A percentile compares a stretch with the other conserved stretches of the same genome.
phyloP scores from a whole-genome alignment of 2,329 filamentous ascomycete species.

The Fusarium sterilihyphosum region DNA sequence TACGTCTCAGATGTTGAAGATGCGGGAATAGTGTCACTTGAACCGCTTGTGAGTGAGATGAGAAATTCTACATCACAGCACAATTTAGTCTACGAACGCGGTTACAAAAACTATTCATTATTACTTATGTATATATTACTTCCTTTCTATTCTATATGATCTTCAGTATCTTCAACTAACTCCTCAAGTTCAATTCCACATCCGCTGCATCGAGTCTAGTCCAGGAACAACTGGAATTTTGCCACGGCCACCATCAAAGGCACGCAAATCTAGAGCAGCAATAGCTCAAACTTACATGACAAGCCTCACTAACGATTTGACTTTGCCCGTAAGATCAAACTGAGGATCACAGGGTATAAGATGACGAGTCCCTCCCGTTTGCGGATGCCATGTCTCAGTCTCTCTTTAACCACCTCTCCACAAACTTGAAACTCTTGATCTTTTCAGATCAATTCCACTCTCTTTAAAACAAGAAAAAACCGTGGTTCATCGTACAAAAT shows the following conservation, averaged over 20 bases:
- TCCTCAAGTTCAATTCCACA: background rate
- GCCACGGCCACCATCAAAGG: conserved; percentile 3
- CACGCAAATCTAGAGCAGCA: conserved; percentile 8
- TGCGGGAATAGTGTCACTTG: background rate
- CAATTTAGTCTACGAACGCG: accelerated
- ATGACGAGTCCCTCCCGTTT: conserved; percentile 1
- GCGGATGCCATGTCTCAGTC: conserved; percentile 5
- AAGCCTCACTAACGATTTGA: background rate
- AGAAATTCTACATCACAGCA: background rate
- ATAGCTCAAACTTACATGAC: conserved; percentile 12
- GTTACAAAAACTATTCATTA: accelerated
- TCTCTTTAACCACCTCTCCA: conserved; percentile 18
- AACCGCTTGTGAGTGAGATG: background rate
- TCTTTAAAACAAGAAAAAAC: conserved; percentile 1
- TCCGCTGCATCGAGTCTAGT: conserved; percentile 23
- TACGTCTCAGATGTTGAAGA: background rate
- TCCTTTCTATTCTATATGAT: accelerated
- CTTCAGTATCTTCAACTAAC: accelerated
- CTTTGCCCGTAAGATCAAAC: background rate
- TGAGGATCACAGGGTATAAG: conserved; percentile 2
- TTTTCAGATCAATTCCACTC: conserved; percentile 13
- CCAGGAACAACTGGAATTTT: conserved; percentile 32
- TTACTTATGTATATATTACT: accelerated
- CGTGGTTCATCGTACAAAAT: background rate
- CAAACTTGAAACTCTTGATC: conserved; percentile 16